phyloP scores from a whole-genome alignment of 129 eudicot genomes.

The Lactuca sativa region DNA sequence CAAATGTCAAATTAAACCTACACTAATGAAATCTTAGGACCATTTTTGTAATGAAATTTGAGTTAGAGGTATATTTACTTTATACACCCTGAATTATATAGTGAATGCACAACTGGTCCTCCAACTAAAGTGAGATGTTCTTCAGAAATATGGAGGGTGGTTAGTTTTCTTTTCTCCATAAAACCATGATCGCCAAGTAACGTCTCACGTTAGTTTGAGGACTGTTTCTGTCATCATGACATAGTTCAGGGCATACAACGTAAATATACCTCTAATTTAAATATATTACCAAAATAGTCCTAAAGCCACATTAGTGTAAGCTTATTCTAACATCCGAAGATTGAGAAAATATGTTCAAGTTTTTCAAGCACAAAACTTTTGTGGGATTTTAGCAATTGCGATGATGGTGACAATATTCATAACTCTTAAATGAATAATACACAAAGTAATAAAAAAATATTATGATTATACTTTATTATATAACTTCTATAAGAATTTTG shows the following conservation, averaged over 20 bases:
- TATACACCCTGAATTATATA: neutral
- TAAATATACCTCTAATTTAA: neutral
- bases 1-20: neutral
- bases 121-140: neutral
- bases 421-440: neutral
- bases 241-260: neutral
- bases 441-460: neutral
- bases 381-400: too few species aligned
- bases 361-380: too few species aligned
- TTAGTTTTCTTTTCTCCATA: neutral
- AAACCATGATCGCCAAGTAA: neutral
- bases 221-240: neutral
- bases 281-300: too few species aligned
- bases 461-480: neutral
- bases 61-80: neutral
- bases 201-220: neutral
- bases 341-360: too few species aligned
- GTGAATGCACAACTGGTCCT: neutral
- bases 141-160: neutral
- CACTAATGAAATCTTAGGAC: too few species aligned
- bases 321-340: too few species aligned
- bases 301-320: too few species aligned
- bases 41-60: neutral
- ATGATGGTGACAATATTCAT: neutral
- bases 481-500: neutral